Percentiles rank a stretch among this genome's conserved stretches.
These are phyloP conservation scores for Paspalum vaginatum DNA, from an alignment of 176 grass and related monocot species.

Conservation along the genomic window DNA sequence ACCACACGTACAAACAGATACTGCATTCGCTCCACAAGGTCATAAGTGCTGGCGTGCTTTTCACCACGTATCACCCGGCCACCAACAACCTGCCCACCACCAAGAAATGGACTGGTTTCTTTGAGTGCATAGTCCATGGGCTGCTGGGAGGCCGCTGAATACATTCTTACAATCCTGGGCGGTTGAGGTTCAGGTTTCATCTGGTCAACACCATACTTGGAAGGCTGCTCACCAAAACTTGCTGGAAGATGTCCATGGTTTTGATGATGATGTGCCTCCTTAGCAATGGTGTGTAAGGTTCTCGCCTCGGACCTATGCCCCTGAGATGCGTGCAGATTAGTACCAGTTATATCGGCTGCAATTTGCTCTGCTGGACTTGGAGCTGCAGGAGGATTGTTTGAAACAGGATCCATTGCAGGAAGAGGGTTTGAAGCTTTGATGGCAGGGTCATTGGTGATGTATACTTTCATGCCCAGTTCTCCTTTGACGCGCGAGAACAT, in stretches of 20 bases:
- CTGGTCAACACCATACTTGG: conserved; percentile 59
- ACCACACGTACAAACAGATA: conserved; percentile 99
- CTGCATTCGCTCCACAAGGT: conserved; percentile 96
- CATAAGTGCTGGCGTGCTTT: conserved; percentile 87
- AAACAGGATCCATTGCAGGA: conserved; percentile 67
- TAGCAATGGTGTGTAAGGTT: conserved; percentile 79
- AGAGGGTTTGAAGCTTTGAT: conserved; percentile 88
- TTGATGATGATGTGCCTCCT: conserved; percentile 65
- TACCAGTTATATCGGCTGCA: conserved; percentile 50
- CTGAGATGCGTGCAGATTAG: conserved; percentile 43
- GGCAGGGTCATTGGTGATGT: conserved; percentile 80
- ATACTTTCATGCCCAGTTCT: conserved; percentile 86
- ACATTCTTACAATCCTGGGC: conserved; percentile 80
- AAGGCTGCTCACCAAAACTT: conserved; percentile 58
- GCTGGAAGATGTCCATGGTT: conserved; percentile 54
- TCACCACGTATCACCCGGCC: conserved; percentile 83
- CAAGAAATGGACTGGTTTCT: conserved; percentile 91
- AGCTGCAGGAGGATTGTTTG: conserved; percentile 52
- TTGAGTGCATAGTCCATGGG: conserved; percentile 88
- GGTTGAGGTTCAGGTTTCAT: conserved; percentile 73
- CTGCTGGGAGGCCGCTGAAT: conserved; percentile 84
- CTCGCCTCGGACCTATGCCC: conserved; percentile 62
- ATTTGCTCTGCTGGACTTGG: conserved; percentile 52
- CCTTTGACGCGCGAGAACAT: conserved; percentile 95
- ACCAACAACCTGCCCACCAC: conserved; percentile 91